Evolutionary conservation across 208 protist genomes (phyloP), one percentile per base, ranked within the genome.

Genomic region (Crithidia acanthocephali): DNA sequence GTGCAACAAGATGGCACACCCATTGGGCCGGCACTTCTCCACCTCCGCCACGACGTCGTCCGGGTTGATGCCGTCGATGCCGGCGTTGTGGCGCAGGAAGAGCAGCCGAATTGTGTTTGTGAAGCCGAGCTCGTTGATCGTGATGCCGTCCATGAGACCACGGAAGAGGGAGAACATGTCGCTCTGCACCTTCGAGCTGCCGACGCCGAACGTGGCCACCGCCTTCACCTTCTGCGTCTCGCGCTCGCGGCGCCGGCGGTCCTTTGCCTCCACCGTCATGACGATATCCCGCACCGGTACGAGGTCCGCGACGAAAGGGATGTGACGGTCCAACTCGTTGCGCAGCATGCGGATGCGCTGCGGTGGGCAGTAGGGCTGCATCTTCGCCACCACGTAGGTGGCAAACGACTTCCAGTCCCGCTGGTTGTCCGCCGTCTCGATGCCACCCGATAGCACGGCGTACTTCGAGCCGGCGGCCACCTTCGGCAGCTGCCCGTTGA

Each of bases 111-210:
- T 86, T 20, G 74, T 86, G 68, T 91, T 94, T 22, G 77, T 85
- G 65, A 96, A 93, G 25, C 70, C 52, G 40, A 94, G 84, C 57
- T 96, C 87, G 30, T 79, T 73, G 20, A 96, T 62, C 0, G 85
- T 80, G 9, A 87, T 45, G 55, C 76, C 78, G 3, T 81, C 74
- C 27, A 92, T 53, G 30, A 96, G 81, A n/a, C 72, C 65, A 28
- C 86, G 88, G 59, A 96, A 93, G 51, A 95, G 58, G n/a, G 82
- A 61, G 63, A 95, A 94, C 92, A 96, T 96, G 74, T 96, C 92
- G 30, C 84, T 84, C 68, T 93, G 87, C 30, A 96, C 83, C 68
- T 93, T 89, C 37, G 81, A 76, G 55, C 86, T 96, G 44, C 85
- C 89, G 22, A 96, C 80, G 18, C 81, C 88, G 56, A 92, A 95